These are phyloP conservation scores for Apostasia ramifera DNA, from an alignment of 106 monocot species.

Conservation along the genomic window DNA sequence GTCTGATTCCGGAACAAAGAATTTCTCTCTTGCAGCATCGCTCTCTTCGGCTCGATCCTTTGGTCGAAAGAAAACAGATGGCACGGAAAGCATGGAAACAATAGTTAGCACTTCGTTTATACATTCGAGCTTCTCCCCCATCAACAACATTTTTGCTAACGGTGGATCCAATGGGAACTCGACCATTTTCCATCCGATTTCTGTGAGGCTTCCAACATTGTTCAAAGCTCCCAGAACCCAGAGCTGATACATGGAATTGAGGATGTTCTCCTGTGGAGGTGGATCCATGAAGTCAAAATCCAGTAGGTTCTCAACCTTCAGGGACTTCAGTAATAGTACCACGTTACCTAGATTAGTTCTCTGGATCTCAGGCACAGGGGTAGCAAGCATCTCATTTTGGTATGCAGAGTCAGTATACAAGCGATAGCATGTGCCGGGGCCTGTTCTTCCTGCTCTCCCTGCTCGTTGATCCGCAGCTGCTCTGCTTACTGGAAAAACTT, in stretches of 20 bases:
- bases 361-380: slow-evolving; percentile 88
- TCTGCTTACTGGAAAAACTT: slow-evolving; percentile 89
- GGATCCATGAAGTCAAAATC: slow-evolving; percentile 99
- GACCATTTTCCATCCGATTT: slow-evolving; percentile 96
- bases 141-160: slow-evolving; percentile 91
- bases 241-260: slow-evolving; percentile 96
- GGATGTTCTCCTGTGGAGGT: slow-evolving; percentile 94
- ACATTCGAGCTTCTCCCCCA: slow-evolving; percentile 77
- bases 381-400: slow-evolving; percentile 90
- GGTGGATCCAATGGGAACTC: slow-evolving; percentile 97
- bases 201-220: slow-evolving; percentile 78
- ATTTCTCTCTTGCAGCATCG: slow-evolving; percentile 94
- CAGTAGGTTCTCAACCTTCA: slow-evolving; percentile 78
- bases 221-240: slow-evolving; percentile 96
- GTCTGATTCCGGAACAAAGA: slow-evolving; percentile 97
- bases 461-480: slow-evolving; percentile 94
- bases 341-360: slow-evolving; percentile 93
- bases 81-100: slow-evolving; percentile 97
- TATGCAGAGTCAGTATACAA: slow-evolving; percentile 86
- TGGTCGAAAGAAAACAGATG: slow-evolving; percentile 89
- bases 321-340: slow-evolving; percentile 76
- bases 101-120: slow-evolving; percentile 81
- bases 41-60: slow-evolving; percentile 93
- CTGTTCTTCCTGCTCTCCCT: slow-evolving; percentile 88
- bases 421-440: slow-evolving; percentile 95